phyloP scores from a whole-genome alignment of 768 basidiomycete genomes.

The Lentinula raphanica region DNA sequence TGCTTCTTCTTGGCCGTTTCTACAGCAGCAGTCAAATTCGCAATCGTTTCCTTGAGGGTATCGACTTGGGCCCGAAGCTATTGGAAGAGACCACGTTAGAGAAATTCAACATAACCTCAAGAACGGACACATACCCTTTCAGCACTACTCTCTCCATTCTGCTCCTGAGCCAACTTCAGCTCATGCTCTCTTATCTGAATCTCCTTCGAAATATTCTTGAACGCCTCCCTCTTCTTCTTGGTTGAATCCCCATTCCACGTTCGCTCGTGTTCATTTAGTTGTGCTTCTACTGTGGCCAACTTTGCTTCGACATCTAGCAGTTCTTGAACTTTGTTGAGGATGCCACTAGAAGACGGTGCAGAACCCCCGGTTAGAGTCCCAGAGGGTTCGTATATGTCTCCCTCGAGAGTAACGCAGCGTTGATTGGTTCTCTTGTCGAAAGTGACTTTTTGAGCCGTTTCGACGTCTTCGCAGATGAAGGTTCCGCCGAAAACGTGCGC shows the following conservation, averaged over 20 bases:
- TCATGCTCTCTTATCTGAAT: slow-evolving; percentile 91
- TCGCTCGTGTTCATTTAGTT: slow-evolving; percentile 46
- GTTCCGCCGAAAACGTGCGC: slow-evolving; percentile 91
- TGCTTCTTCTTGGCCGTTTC: slow-evolving; percentile 71
- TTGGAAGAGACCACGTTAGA: not conserved
- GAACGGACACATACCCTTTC: slow-evolving; percentile 54
- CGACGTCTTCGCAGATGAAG: slow-evolving; percentile 85
- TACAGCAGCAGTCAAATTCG: slow-evolving; percentile 51
- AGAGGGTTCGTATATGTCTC: slow-evolving; percentile 94
- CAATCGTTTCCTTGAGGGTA: slow-evolving; percentile 58
- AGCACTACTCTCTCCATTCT: slow-evolving; percentile 85
- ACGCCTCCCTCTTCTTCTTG: slow-evolving; percentile 50
- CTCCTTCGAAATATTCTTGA: slow-evolving; percentile 57
- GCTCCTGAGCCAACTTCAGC: slow-evolving; percentile 73
- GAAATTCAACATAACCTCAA: not conserved
- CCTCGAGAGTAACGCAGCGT: slow-evolving; percentile 87
- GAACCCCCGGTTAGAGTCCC: slow-evolving; percentile 92
- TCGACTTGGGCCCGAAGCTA: slow-evolving; percentile 83
- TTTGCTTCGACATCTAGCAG: slow-evolving; percentile 62
- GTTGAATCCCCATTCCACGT: slow-evolving; percentile 38
- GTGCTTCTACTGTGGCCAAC: slow-evolving; percentile 42
- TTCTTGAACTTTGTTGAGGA: slow-evolving; percentile 81
- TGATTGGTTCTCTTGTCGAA: slow-evolving; percentile 66
- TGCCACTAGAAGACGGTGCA: slow-evolving; percentile 68
- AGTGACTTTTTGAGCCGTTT: slow-evolving; percentile 82